These are phyloP conservation scores for Theileria equi DNA, from an alignment of 169 alveolate genomes.

Conservation along the genomic window DNA sequence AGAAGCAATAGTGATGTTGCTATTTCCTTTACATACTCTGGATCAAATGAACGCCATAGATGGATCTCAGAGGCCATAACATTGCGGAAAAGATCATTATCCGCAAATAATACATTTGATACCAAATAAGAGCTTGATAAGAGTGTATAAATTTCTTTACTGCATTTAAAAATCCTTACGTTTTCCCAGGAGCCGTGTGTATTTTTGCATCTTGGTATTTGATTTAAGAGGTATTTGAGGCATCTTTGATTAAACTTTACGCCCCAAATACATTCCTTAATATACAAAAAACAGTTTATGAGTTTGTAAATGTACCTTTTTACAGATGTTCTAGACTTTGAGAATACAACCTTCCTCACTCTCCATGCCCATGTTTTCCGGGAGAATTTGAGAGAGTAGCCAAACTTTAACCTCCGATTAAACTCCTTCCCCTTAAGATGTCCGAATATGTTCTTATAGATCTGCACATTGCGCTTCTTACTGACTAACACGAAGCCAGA, in stretches of 20 bases:
- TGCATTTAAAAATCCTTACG: not conserved
- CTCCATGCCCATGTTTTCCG: too few species aligned
- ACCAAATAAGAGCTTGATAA: not conserved
- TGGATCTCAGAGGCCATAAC: not conserved
- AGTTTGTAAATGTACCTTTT: not conserved
- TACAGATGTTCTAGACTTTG: not conserved
- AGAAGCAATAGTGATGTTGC: not conserved
- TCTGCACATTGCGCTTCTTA: too few species aligned
- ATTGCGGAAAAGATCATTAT: not conserved
- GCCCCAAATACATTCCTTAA: conserved; percentile 6
- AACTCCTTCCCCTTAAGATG: too few species aligned
- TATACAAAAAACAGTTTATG: not conserved
- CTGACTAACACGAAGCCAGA: too few species aligned
- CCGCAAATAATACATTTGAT: not conserved
- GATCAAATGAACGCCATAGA: conserved; percentile 28
- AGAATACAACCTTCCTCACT: not conserved
- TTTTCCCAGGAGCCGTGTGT: conserved; percentile 1
- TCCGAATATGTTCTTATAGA: too few species aligned
- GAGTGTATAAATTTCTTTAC: not conserved
- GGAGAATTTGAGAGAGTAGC: too few species aligned
- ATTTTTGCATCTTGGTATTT: not conserved
- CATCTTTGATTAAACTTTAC: not conserved
- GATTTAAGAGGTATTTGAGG: not conserved
- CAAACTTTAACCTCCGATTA: too few species aligned
- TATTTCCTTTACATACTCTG: conserved; percentile 3